Percentiles rank a stretch among this genome's conserved stretches.
These are phyloP conservation scores for Thymus quinquecostatus DNA, from an alignment of 257 asterid species.

Conservation along the genomic window DNA sequence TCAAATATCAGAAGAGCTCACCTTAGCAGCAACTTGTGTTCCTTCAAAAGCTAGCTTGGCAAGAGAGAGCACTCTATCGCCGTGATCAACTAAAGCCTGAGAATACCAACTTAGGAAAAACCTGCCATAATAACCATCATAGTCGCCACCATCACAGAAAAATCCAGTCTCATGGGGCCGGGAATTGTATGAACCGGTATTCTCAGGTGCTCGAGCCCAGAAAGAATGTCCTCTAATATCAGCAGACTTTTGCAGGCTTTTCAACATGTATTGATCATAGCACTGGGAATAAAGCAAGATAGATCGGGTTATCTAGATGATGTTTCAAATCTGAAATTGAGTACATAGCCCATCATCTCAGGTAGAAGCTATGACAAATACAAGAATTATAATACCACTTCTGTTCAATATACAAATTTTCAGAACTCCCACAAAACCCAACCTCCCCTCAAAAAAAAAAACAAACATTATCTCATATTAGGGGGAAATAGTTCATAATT, in stretches of 20 bases:
- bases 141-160: constrained; percentile 75
- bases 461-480: not conserved
- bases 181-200: constrained; percentile 64
- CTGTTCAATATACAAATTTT: not conserved
- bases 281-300: constrained; percentile 57
- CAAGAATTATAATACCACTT: constrained; percentile 1
- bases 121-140: constrained; percentile 67
- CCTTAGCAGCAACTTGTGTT: constrained; percentile 64
- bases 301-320: constrained; percentile 3
- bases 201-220: constrained; percentile 81
- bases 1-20: constrained; percentile 31
- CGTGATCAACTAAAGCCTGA: constrained; percentile 58
- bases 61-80: constrained; percentile 64
- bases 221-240: constrained; percentile 76
- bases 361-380: constrained; percentile 24
- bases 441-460: not conserved
- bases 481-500: not conserved
- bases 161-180: constrained; percentile 68
- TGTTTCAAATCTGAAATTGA: constrained; percentile 3
- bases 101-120: constrained; percentile 71
- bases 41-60: constrained; percentile 69
- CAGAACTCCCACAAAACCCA: constrained; percentile 4
- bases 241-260: constrained; percentile 73
- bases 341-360: constrained; percentile 8
- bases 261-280: constrained; percentile 78